These are phyloP conservation scores for Colletotrichum abscissum DNA, from an alignment of 2,329 filamentous ascomycete genomes.

Conservation along the genomic window DNA sequence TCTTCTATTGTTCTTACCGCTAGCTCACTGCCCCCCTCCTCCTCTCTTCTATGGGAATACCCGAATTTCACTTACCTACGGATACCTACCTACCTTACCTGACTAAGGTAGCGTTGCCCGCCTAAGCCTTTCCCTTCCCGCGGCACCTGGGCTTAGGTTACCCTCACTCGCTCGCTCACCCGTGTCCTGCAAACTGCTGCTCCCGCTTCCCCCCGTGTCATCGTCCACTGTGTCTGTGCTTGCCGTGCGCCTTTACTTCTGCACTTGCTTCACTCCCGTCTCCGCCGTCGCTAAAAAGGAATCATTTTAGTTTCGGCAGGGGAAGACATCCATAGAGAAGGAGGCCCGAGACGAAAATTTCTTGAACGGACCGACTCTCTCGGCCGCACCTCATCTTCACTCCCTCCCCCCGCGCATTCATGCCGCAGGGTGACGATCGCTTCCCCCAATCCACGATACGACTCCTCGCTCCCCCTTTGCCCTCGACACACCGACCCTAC, in stretches of 20 bases:
- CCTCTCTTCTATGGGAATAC: neutral
- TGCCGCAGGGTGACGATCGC: slow-evolving; percentile 35
- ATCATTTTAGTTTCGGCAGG: slow-evolving; percentile 35
- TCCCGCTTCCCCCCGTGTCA: neutral
- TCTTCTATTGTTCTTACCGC: neutral
- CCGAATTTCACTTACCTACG: neutral
- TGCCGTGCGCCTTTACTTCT: slow-evolving; percentile 14
- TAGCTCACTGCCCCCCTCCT: neutral
- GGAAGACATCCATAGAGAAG: slow-evolving; percentile 28
- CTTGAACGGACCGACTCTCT: slow-evolving; percentile 25
- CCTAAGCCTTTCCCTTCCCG: neutral
- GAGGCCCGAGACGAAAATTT: slow-evolving; percentile 32
- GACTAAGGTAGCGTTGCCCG: neutral
- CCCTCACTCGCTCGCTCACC: no score
- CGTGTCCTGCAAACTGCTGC: no score
- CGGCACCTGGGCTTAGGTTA: neutral
- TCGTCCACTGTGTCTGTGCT: slow-evolving; percentile 19
- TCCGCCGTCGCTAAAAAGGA: slow-evolving; percentile 30
- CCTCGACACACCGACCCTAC: slow-evolving; percentile 22
- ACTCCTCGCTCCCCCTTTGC: slow-evolving; percentile 11
- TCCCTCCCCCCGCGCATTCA: slow-evolving; percentile 33
- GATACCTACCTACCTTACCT: neutral
- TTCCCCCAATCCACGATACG: slow-evolving; percentile 29
- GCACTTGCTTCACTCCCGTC: slow-evolving; percentile 15
- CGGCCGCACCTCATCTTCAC: slow-evolving; percentile 22